Evolutionary conservation across 306 rosid genomes (phyloP).

Genomic region (Cicer chorassanicum): DNA sequence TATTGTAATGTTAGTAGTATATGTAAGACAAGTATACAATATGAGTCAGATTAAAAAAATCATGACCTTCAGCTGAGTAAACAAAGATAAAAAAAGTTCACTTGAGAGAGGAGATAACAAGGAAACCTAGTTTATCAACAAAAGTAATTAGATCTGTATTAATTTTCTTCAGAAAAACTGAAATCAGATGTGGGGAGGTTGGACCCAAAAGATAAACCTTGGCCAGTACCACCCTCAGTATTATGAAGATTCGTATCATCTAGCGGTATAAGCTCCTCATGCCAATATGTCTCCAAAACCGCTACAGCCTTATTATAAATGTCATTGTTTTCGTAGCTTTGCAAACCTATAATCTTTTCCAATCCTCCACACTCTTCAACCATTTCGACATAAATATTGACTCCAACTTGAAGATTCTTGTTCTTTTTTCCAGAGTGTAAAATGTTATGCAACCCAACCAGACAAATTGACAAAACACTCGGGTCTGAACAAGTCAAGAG

Average conservation of each 20-base stretch:
- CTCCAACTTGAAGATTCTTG: conserved; percentile 53
- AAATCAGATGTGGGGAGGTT: no score
- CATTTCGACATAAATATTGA: conserved; percentile 72
- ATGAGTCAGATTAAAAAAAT: background rate
- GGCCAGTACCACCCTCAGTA: no score
- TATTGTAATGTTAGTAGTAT: background rate
- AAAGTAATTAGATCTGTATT: no score
- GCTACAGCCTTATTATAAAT: conserved; percentile 86
- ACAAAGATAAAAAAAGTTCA: no score
- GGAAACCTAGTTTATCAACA: no score
- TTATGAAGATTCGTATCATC: no score
- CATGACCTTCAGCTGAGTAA: no score
- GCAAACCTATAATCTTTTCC: conserved; percentile 83
- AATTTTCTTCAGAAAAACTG: no score
- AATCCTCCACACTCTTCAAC: conserved; percentile 88
- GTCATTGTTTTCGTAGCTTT: conserved; percentile 83
- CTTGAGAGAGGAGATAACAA: no score
- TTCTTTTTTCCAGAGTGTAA: conserved; percentile 87
- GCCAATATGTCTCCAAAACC: conserved; percentile 86
- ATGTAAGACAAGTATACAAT: background rate
- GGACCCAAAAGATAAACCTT: no score
- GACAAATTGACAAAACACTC: conserved; percentile 73
- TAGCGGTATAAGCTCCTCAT: conserved; percentile 55
- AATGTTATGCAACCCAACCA: conserved; percentile 89
- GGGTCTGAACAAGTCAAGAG: conserved; percentile 73